phyloP scores from a whole-genome alignment of 305 asterid species.

The Ilex paraguariensis region DNA sequence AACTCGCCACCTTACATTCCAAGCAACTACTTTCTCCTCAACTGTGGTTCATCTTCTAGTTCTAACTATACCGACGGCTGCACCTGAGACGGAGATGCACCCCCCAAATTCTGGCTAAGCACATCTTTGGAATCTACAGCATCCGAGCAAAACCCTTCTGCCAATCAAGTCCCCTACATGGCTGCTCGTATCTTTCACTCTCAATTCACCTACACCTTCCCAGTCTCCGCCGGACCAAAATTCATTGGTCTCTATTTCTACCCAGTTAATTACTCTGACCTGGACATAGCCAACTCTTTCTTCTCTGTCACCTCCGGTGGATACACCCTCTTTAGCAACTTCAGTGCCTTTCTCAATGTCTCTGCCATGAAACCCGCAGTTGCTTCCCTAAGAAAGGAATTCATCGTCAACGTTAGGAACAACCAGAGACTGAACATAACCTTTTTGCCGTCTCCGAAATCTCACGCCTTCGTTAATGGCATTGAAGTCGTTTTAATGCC shows the following conservation, averaged over 20 bases:
- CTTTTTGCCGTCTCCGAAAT: neutral
- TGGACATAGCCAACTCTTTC: neutral
- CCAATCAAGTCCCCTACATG: neutral
- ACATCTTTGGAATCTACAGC: slow-evolving; percentile 16
- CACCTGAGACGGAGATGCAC: slow-evolving; percentile 34
- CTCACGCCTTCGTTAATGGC: neutral
- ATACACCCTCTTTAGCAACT: too few relatives aligned
- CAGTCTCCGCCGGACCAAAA: neutral
- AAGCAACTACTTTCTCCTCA: slow-evolving; percentile 39
- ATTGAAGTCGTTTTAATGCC: slow-evolving; percentile 1
- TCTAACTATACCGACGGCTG: slow-evolving; percentile 8
- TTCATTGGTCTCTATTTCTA: slow-evolving; percentile 41
- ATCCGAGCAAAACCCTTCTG: slow-evolving; percentile 2
- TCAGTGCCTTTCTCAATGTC: too few relatives aligned
- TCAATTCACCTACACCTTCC: neutral
- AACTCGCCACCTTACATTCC: slow-evolving; percentile 19
- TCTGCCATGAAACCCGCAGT: too few relatives aligned
- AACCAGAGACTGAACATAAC: neutral
- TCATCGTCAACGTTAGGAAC: too few relatives aligned
- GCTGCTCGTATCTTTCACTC: neutral
- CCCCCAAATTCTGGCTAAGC: slow-evolving; percentile 9
- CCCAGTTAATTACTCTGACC: neutral
- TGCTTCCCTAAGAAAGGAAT: too few relatives aligned
- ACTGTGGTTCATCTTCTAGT: slow-evolving; percentile 34
- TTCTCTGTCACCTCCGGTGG: too few relatives aligned